A percentile compares a stretch with the other conserved stretches of the same genome.
These are phyloP conservation scores for Ophiosphaerella korrae DNA, from an alignment of 2,329 filamentous ascomycete species.

Conservation along the genomic window DNA sequence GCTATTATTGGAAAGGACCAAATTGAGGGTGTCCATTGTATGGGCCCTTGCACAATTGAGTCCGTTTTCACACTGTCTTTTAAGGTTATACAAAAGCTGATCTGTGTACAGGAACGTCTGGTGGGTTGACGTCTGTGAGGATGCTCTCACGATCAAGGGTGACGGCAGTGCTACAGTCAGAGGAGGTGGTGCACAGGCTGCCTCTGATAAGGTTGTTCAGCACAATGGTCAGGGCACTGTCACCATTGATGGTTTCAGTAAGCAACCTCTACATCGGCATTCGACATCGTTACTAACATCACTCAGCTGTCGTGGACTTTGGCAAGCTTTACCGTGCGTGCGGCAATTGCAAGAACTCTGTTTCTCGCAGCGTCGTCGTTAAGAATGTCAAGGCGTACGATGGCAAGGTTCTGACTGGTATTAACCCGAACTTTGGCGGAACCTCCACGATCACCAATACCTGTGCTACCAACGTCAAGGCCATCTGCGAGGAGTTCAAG, in stretches of 20 bases:
- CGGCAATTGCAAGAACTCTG: slow-evolving; percentile 56
- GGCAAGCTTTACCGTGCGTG: slow-evolving; percentile 55
- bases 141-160: slow-evolving; percentile 46
- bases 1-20: slow-evolving; percentile 61
- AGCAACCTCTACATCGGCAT: not conserved
- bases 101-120: slow-evolving; percentile 45
- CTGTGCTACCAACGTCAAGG: slow-evolving; percentile 36
- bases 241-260: slow-evolving; percentile 44
- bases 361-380: slow-evolving; percentile 52
- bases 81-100: slow-evolving; percentile 19
- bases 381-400: slow-evolving; percentile 52
- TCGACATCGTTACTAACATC: not conserved
- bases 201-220: slow-evolving; percentile 51
- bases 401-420: slow-evolving; percentile 53
- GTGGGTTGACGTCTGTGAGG: slow-evolving; percentile 52
- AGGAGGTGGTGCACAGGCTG: slow-evolving; percentile 49
- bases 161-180: slow-evolving; percentile 46
- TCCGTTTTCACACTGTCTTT: slow-evolving; percentile 49
- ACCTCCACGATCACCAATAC: slow-evolving; percentile 52
- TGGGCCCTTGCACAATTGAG: slow-evolving; percentile 54
- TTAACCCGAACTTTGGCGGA: slow-evolving; percentile 60
- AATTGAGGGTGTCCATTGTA: slow-evolving; percentile 41
- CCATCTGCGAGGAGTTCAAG: slow-evolving; percentile 44
- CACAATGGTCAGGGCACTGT: slow-evolving; percentile 50
- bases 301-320: slow-evolving; percentile 37